These are phyloP conservation scores for Helotiales sp. DNA, from an alignment of 2,329 filamentous ascomycete species.

Conservation along the genomic window DNA sequence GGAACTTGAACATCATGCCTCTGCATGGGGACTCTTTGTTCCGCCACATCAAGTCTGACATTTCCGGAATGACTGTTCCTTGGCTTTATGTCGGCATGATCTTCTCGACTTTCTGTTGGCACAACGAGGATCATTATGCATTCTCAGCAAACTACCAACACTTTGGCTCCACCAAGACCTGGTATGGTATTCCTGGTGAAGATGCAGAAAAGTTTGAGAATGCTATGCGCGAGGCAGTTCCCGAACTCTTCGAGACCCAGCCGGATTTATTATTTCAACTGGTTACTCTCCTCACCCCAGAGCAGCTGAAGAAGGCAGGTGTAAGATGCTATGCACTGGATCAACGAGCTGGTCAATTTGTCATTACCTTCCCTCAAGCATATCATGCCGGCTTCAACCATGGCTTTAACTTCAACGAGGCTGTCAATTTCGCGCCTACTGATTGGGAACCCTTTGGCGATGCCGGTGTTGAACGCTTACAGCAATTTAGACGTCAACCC, in stretches of 20 bases:
- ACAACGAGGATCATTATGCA: conserved; percentile 97
- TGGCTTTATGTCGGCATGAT: conserved; percentile 99
- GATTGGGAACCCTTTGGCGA: conserved; percentile 96
- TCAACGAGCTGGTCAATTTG: conserved; percentile 91
- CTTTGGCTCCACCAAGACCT: conserved; percentile 96
- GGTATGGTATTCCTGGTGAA: conserved; percentile 95
- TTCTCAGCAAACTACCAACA: conserved; percentile 99
- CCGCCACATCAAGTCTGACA: conserved; percentile 95
- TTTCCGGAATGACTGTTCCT: conserved; percentile 98
- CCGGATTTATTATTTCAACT: conserved; percentile 95
- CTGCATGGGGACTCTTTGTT: conserved; percentile 91
- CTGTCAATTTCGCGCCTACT: conserved; percentile 92
- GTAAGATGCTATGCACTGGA: conserved; percentile 95
- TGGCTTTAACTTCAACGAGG: conserved; percentile 98
- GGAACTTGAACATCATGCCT: conserved; percentile 93
- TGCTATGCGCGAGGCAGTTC: conserved; percentile 92
- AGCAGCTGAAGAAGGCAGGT: conserved; percentile 88
- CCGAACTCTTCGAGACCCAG: conserved; percentile 94
- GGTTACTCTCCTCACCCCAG: conserved; percentile 91
- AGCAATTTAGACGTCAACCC: conserved; percentile 84
- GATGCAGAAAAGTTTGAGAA: conserved; percentile 94
- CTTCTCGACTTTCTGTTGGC: conserved; percentile 99
- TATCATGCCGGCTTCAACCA: conserved; percentile 99
- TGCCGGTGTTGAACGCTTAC: conserved; percentile 80
- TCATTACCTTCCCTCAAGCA: conserved; percentile 94